Evolutionary conservation across 768 basidiomycete species (phyloP).

Genomic region (Tylopilus subfusipes): DNA sequence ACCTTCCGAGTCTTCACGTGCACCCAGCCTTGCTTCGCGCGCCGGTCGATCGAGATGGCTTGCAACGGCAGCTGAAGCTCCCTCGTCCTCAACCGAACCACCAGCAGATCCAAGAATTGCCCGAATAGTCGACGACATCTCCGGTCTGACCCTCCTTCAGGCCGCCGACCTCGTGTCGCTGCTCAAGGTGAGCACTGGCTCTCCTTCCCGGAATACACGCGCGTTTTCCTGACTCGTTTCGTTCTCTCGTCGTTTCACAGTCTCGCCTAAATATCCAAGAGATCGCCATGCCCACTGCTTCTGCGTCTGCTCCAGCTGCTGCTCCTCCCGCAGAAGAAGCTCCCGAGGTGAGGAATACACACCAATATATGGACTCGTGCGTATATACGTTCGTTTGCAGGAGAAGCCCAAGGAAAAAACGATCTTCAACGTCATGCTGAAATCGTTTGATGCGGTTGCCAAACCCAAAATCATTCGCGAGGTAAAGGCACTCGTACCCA

Average conservation of each 20-base stretch:
- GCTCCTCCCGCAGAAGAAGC: conserved; percentile 59
- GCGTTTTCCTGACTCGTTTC: not conserved
- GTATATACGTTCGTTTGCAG: conserved; percentile 32
- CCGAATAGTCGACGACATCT: conserved; percentile 91
- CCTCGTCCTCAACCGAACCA: conserved; percentile 40
- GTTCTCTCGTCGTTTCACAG: conserved; percentile 36
- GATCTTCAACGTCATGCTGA: conserved; percentile 90
- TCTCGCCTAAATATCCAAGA: conserved; percentile 94
- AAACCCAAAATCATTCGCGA: conserved; percentile 98
- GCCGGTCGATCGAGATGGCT: conserved; percentile 49
- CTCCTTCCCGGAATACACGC: not conserved
- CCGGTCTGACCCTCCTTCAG: conserved; percentile 82
- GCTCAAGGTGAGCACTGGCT: conserved; percentile 64
- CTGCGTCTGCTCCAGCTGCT: conserved; percentile 55
- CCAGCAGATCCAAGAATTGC: conserved; percentile 62
- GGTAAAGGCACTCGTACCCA: conserved; percentile 93
- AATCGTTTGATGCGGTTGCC: conserved; percentile 85
- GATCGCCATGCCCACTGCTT: conserved; percentile 84
- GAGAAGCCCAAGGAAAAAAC: conserved; percentile 99
- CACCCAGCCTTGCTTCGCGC: conserved; percentile 22
- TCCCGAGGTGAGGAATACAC: conserved; percentile 47
- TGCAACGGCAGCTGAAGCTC: conserved; percentile 46
- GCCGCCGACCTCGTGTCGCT: conserved; percentile 91
- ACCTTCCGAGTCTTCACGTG: conserved; percentile 1
- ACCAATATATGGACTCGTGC: not conserved